Base-by-base conservation (phyloP, 2,329 filamentous ascomycete genomes). In the Pseudogymnoascus sp. region DNA sequence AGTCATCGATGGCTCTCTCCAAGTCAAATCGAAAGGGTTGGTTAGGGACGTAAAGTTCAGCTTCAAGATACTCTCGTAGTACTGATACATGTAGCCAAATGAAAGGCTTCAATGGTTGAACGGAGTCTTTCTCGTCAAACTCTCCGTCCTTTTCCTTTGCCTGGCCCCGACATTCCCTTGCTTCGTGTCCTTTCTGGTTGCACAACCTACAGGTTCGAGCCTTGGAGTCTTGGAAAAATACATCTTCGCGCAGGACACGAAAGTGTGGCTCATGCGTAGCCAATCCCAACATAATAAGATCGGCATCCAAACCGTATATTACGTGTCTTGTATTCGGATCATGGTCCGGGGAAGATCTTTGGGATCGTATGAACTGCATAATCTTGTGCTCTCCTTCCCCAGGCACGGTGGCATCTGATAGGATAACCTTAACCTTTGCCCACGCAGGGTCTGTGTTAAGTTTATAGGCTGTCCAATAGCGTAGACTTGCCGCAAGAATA, bases 341-440 rank as follows among this genome's bases (percentile, higher is more conserved):
- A 75, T 99, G 92, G 67, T 96, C 88, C 4, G 93, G 88, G 62
- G 91, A 95, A 60, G 89, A 86, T 71, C 95, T 87, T 76, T 99
- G 96, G 38, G 93, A 96, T 71, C 95, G 88, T 68, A 99, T 86
- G 75, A 97, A 99, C 69, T 95, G 88, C 95, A 99, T 99, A 73
- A 99, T 97, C 77, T 99, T 99, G 77, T 99, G 95, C 78, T 99
- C 95, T 74, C 95, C 95, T 78, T 99, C 95, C 73, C 95, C 95
- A 62, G 95, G 95, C 40, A 99, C 93, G 42, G 93, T 97, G 62
- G 95, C 93, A 80, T 99, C 95, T 7, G 95, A 99, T 69, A 99
- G 97, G 76, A 99, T 96, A 75, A 99, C 85, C 81, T 99, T 99
- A 75, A 97, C 81, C 75, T 92, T 92, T 66, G 90, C 90, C 96